Conservation (phyloP, 345 rosid genomes). For the Noccaea caerulescens region DNA sequence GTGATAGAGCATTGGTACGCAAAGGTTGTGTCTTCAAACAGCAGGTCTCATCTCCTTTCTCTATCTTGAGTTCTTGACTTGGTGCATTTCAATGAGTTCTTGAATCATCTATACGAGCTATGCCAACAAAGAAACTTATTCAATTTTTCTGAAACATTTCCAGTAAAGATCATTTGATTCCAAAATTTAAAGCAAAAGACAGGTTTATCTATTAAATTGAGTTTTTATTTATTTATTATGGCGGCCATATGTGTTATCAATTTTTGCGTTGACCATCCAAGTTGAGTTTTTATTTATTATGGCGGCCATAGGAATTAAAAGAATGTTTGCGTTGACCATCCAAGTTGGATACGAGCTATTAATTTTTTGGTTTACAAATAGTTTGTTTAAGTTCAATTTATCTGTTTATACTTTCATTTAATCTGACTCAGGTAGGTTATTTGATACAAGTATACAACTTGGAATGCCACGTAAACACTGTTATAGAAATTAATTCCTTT, state of each 20-base stretch:
- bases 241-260: too few relatives aligned
- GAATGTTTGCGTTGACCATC: too few relatives aligned
- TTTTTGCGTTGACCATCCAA: too few relatives aligned
- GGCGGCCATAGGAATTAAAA: too few relatives aligned
- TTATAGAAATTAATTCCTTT: not conserved
- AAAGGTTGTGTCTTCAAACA: constrained; percentile 77
- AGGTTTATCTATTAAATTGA: constrained; percentile 48
- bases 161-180: constrained; percentile 56
- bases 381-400: not conserved
- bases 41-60: constrained; percentile 46
- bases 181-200: constrained; percentile 83
- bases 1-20: constrained; percentile 73
- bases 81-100: constrained; percentile 64
- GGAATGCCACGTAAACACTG: not conserved
- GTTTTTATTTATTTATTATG: too few relatives aligned
- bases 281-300: too few relatives aligned
- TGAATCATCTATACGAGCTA: constrained; percentile 47
- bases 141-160: constrained; percentile 54
- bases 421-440: not conserved
- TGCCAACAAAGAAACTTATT: constrained; percentile 48
- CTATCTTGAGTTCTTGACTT: not conserved
- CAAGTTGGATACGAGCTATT: too few relatives aligned
- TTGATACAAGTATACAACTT: not conserved
- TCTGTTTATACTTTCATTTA: not conserved
- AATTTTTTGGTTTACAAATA: not conserved